Evolutionary conservation across 2,329 filamentous ascomycete species (phyloP), one percentile per base, ranked within the genome.

Genomic region (Ceratocystis variospora): DNA sequence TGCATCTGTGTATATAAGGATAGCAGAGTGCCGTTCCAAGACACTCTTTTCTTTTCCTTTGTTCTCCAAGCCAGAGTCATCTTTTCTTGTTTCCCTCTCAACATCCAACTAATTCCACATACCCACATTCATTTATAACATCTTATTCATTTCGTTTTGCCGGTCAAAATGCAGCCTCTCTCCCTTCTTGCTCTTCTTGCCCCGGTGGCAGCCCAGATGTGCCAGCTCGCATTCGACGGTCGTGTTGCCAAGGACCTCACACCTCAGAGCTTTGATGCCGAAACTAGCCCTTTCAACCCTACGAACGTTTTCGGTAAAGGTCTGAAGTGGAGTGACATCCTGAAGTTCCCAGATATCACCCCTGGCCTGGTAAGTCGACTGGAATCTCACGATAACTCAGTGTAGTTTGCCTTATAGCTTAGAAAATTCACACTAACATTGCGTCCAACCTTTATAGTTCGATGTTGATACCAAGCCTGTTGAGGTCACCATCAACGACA

Each of bases 401-500:
- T 41, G 15, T n/a, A 19, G 17, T 53, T 15, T 15, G 6, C 22
- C 25, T 5, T 25, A 8, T 15, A 15, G 8, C 10, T 7, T 2
- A 12, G 37, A 41, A 37, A 44, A 22, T 25, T 17, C 33, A 33
- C 15, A 59, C 61, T 66, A 62, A 67, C 63, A 63, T 41, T 15
- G n/a, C 31, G 8, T 28, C 55, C 55, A 48, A 5, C 17, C 15
- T 6, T 6, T 66, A 28, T 48, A 69, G 72, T 82, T 82, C 70
- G 80, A 83, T 63, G 70, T 69, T 17, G 73, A 74, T 59, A 75
- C 76, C 55, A 73, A 77, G 44, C 74, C 82, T 3, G 69, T 84
- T 25, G 80, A 82, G 70, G 79, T 84, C 8, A 83, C 80, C 50
- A 79, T 85, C 72, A 78, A 72, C 67, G 83, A 86, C 72, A 70